Evolutionary conservation across 306 rosid genomes (phyloP).

Genomic region (Pachyrhizus erosus): DNA sequence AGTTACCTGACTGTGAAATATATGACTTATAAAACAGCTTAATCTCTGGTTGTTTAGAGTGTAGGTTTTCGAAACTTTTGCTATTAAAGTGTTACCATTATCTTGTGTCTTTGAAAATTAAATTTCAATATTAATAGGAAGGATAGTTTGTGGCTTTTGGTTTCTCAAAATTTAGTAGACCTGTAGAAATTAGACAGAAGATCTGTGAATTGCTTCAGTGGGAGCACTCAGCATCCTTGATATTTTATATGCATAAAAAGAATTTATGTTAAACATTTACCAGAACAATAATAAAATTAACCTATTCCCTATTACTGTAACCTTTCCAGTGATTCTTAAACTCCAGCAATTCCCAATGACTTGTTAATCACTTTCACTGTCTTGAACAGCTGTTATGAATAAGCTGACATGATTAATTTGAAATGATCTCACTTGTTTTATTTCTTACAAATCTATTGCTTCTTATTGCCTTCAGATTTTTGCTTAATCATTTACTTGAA

Average conservation of each 20-base stretch:
- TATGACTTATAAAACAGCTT: not conserved
- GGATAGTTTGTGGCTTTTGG: not conserved
- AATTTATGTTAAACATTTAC: not conserved
- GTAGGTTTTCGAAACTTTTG: not conserved
- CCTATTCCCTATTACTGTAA: not conserved
- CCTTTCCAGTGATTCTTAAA: not conserved
- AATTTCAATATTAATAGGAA: not conserved
- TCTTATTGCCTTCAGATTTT: slow-evolving; percentile 33
- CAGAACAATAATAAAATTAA: not conserved
- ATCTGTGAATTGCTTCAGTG: not conserved
- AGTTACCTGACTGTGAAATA: not conserved
- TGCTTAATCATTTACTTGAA: not conserved
- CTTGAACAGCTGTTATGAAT: slow-evolving; percentile 1
- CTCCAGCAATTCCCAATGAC: not conserved
- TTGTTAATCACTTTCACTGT: slow-evolving; percentile 1
- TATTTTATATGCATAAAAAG: not conserved
- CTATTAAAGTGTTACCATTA: not conserved
- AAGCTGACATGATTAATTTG: slow-evolving; percentile 10
- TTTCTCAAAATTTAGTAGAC: not conserved
- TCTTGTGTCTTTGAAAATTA: slow-evolving; percentile 4
- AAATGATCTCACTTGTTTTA: slow-evolving; percentile 14
- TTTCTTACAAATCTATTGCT: slow-evolving; percentile 25
- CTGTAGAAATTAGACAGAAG: not conserved
- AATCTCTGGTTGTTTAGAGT: not conserved
- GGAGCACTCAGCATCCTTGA: not conserved